Base-by-base conservation (phyloP, 441 rosid genomes). In the Biscutella laevigata region DNA sequence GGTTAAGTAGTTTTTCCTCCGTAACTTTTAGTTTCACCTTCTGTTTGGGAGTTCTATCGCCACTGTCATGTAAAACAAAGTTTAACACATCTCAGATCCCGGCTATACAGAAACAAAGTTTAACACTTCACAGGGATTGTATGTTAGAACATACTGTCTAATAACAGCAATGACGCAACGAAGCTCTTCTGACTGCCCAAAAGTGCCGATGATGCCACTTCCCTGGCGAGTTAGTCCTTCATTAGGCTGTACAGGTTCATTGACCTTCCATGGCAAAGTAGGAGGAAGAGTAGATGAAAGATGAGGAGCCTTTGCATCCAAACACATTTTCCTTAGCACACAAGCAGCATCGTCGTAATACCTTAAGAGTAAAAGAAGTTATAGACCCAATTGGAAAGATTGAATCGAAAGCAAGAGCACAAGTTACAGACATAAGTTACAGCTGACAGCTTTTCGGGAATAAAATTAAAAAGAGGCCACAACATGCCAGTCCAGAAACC, bases 1-100 rank as follows among this genome's bases (percentile, higher is more conserved):
- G 71, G 75, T 86, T 94, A 36, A 94, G 72, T 60, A 94, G 75
- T 66, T 80, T 94, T 71, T 94, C 98, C 79, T 94, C 99, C 0
- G 99, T 90, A 59, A 94, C 98, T 74, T 82, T 90, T 81, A 94
- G 73, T 71, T 94, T 94, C 69, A 94, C 99, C 77, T 94, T 94
- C 74, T 94, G 99, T 73, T 94, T 94, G 68, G 99, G 95, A 72
- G 99, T 94, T 77, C 99, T 80, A 74, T 94, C 99, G 59, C 99
- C 99, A 59, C 99, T 94, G 81, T 51, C 51, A 59, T 94, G 81
- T 51, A 48, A 59, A 60, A 61, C 9, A 52, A 14, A 59, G 38
- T 19, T 65, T 20, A 68, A 57, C 39, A 56, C 19, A 32, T 32
- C 37, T 45, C 19, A 47, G 47, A 68, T 49, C 51, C 36, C 44